Base-by-base conservation (phyloP, 179 eudicot genomes). In the Nepenthes alata region DNA sequence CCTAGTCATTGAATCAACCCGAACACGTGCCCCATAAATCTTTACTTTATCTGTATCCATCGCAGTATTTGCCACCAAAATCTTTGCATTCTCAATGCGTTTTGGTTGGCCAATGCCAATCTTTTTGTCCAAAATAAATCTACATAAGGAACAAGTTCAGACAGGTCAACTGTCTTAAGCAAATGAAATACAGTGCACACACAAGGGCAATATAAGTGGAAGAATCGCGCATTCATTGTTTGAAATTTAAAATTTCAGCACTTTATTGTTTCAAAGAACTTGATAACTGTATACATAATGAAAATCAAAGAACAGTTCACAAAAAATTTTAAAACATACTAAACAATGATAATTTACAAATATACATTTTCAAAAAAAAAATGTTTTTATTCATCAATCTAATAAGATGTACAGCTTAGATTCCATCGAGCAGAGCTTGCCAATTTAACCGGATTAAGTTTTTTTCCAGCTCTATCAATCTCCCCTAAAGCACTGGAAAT, bases 41-140 rank as follows among this genome's bases (percentile, higher is more conserved):
- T 93, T 93, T 53, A 93, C 98, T 80, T 89, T 93, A 75, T 93
- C 98, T 11, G 97, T 93, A 69, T 93, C 98, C 98, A 93, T 93
- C 16, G 97, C 96, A 15, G 98, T 93, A 77, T 93, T 93, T 48
- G 98, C 93, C 45, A 93, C 96, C 80, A 93, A 80, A 63, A 93
- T 89, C 37, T 90, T 89, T 15, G 98, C 98, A 77, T 93, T 93
- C 67, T 93, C 98, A 37, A 93, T 93, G 60, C 95, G 93, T 58
- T 93, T 93, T 12, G 98, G 98, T 53, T 93, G 98, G 55, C 98
- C 98, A 64, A 93, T 75, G 48, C 98, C 98, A 63, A 93, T 93
- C 74, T 93, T 89, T 72, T 93, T 89, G 91, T 93, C 97, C 67
- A 93, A 69, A 66, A 93, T 93, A 77, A 93, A 93, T 62, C 97